Base-by-base conservation (phyloP, 2,329 filamentous ascomycete genomes). In the Sporothrix brasiliensis region DNA sequence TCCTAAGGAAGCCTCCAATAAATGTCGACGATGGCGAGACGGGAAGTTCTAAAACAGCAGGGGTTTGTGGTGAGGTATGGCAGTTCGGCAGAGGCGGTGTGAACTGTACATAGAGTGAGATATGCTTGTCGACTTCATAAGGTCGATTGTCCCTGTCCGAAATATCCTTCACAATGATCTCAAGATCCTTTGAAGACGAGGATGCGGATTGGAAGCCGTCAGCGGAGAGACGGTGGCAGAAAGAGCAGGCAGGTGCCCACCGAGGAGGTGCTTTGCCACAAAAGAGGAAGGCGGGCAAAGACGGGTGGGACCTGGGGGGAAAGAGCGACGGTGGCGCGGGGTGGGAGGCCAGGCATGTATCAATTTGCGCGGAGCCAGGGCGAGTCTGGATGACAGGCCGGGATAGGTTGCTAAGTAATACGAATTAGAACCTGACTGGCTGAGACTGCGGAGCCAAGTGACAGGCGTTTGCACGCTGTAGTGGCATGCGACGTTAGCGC, bases 231-330 rank as follows among this genome's bases (percentile, higher is more conserved):
- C 47, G 52, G 53, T 56, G 66, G 50, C 50, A 68, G 52, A 68
- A 67, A 52, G 19, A 21, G 19, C 49, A 60, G 53, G 39, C 52
- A 49, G 16, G 27, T 24, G 24, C 44, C 50, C 61, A 50, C 24
- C 27, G 49, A 67, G 49, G 47, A 30, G 16, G 47, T 49, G 63
- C 41, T 19, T 19, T 39, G 49, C 67, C 21, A 21, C 39, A 47
- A 68, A 68, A 60, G 16, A 50, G 67, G 67, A 68, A 52, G 56
- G 67, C 56, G 67, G 67, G 44, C 27, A 69, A 54, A 67, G 34
- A 13, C 50, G 34, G 52, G 39, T 56, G 50, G 47, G 63, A 52
- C n/a, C 39, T 63, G 49, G 63, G 49, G 16, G 49, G 49, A 53
- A 53, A 4, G 19, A 41, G 24, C 24, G 47, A 53, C 13, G 11